phyloP scores from a whole-genome alignment of 2,329 filamentous ascomycete genomes.

The Neofusicoccum parvum region DNA sequence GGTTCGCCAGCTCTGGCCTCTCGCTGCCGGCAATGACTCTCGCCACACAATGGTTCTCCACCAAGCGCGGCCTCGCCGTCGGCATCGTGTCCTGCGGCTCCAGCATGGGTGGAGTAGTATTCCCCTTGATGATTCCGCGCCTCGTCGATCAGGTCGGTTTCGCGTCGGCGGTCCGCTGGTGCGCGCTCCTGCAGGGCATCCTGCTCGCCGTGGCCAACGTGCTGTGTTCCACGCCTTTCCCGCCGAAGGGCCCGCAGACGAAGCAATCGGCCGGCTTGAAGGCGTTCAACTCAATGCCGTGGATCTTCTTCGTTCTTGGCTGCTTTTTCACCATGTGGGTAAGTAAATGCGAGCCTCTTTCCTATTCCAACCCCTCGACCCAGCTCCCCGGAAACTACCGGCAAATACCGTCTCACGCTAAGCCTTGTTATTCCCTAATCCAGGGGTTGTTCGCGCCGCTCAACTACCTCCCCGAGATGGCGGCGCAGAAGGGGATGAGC shows the following conservation, averaged over 20 bases:
- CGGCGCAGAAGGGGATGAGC: slow-evolving; percentile 52
- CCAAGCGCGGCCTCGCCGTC: slow-evolving; percentile 46
- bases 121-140: slow-evolving; percentile 55
- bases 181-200: slow-evolving; percentile 21
- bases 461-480: slow-evolving; percentile 60
- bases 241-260: slow-evolving; percentile 6
- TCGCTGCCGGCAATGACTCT: slow-evolving; percentile 51
- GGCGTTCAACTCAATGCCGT: slow-evolving; percentile 17
- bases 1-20: slow-evolving; percentile 48
- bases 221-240: slow-evolving; percentile 13
- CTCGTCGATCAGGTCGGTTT: slow-evolving; percentile 56
- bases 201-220: slow-evolving; percentile 19
- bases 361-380: not conserved
- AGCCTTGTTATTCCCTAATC: slow-evolving; percentile 37
- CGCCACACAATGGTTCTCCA: slow-evolving; percentile 51
- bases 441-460: slow-evolving; percentile 51
- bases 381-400: not conserved
- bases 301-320: slow-evolving; percentile 21
- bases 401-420: slow-evolving; percentile 37
- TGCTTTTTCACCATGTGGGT: slow-evolving; percentile 24
- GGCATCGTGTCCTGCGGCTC: slow-evolving; percentile 49
- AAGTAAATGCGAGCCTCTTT: not conserved
- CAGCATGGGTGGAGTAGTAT: slow-evolving; percentile 57
- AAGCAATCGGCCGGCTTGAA: not conserved
- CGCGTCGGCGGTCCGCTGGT: slow-evolving; percentile 52